phyloP scores from a whole-genome alignment of 768 basidiomycete species.

The Sutorius australiensis region DNA sequence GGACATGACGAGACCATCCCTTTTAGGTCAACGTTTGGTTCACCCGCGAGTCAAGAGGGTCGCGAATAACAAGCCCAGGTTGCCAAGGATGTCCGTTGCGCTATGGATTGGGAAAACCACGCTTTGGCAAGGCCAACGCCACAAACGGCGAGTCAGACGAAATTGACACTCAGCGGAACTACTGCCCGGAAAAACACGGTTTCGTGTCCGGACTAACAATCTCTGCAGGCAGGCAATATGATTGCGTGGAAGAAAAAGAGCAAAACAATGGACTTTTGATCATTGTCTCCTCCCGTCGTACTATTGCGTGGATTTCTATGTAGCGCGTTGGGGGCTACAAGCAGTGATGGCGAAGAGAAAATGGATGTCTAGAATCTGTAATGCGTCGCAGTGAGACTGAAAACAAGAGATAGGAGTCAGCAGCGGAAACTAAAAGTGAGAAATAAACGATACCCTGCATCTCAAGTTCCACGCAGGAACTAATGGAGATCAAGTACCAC shows the following conservation, averaged over 20 bases:
- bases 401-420: not conserved
- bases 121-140: not conserved
- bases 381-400: not conserved
- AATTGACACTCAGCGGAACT: too few species aligned
- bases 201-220: not conserved
- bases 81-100: too few species aligned
- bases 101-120: not conserved
- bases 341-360: not conserved
- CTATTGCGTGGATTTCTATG: not conserved
- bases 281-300: not conserved
- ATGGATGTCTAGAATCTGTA: not conserved
- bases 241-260: not conserved
- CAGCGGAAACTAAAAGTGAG: not conserved
- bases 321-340: not conserved
- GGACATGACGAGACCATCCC: too few species aligned
- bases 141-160: too few species aligned
- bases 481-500: slow-evolving; percentile 15
- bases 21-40: too few species aligned
- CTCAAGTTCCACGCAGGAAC: not conserved
- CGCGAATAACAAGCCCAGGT: too few species aligned
- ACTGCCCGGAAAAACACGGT: not conserved
- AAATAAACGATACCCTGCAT: not conserved
- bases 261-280: not conserved
- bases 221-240: not conserved
- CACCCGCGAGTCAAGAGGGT: too few species aligned